Evolutionary conservation across 2,329 filamentous ascomycete genomes (phyloP).

Genomic region (Ophiostoma sp.): DNA sequence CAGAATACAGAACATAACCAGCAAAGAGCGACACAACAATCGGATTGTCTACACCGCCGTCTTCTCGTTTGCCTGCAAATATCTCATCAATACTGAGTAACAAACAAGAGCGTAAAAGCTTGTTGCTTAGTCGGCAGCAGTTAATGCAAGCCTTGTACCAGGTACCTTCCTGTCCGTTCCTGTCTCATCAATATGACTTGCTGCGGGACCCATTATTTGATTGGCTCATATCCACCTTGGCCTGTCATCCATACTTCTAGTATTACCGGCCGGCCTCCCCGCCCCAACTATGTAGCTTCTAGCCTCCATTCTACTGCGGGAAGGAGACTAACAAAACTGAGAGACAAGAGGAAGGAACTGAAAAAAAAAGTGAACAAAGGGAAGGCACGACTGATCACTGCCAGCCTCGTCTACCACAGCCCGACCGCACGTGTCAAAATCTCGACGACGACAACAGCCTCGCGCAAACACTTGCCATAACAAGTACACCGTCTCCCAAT

Average conservation of each 20-base stretch:
- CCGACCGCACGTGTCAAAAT: not conserved
- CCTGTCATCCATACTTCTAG: not conserved
- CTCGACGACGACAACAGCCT: not conserved
- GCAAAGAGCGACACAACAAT: not conserved
- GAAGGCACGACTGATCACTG: not conserved
- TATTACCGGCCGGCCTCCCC: constrained; percentile 20
- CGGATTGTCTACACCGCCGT: not conserved
- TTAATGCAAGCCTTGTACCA: constrained; percentile 5
- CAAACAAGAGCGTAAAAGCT: not conserved
- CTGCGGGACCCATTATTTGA: constrained; percentile 17
- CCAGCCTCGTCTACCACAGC: not conserved
- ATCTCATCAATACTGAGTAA: not conserved
- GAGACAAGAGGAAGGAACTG: constrained; percentile 15
- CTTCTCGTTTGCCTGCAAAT: not conserved
- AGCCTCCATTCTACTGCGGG: constrained; percentile 17
- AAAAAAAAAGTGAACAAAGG: not conserved
- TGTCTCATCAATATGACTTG: constrained; percentile 20
- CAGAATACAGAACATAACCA: not conserved
- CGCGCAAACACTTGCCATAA: not conserved
- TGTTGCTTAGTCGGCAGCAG: not conserved
- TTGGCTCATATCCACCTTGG: constrained; percentile 16
- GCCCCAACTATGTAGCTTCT: constrained; percentile 12
- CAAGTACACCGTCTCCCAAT: not conserved
- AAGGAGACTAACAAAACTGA: constrained; percentile 12
- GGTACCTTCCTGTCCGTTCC: constrained; percentile 19